Evolutionary conservation across 352 stramenopile genomes (phyloP).

Genomic region (Globisporangium cylindrosporum): DNA sequence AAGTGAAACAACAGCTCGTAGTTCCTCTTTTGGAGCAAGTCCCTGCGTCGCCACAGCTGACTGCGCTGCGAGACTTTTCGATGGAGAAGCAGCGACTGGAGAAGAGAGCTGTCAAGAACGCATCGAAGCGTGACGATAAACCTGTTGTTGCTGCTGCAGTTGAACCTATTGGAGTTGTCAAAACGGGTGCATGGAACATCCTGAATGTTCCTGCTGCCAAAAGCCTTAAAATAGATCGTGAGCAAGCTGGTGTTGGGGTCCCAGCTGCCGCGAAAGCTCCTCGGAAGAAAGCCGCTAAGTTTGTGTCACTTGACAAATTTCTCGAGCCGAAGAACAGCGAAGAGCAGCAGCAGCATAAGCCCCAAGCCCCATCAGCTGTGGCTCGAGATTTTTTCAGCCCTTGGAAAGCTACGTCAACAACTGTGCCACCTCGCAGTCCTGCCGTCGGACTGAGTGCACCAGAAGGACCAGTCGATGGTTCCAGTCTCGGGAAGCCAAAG

Average conservation of each 20-base stretch:
- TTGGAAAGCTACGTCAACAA: conserved; percentile 11
- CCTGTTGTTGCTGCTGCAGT: background rate
- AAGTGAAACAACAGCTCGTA: conserved; percentile 12
- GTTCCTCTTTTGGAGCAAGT: background rate
- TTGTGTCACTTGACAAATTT: conserved; percentile 55
- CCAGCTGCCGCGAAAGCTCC: conserved; percentile 1
- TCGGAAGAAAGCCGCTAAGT: conserved; percentile 44
- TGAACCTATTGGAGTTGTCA: background rate
- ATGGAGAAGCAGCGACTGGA: conserved; percentile 12
- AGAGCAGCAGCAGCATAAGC: conserved; percentile 16
- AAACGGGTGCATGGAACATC: background rate
- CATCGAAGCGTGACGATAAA: conserved; percentile 1
- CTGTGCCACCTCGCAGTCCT: background rate
- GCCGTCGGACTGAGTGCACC: background rate
- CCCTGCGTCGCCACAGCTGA: conserved; percentile 3
- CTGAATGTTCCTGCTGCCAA: background rate
- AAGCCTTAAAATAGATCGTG: background rate
- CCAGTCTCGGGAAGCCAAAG: conserved; percentile 22
- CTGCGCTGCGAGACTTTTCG: conserved; percentile 13
- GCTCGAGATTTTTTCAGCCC: conserved; percentile 18
- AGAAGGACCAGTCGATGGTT: conserved; percentile 14
- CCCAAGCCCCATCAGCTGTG: background rate
- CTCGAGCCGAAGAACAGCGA: conserved; percentile 21
- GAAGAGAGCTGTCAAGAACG: conserved; percentile 6
- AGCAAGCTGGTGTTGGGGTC: background rate